Evolutionary conservation across 257 asterid species (phyloP), one percentile per base, ranked within the genome.

Genomic region (Ilex asprella): DNA sequence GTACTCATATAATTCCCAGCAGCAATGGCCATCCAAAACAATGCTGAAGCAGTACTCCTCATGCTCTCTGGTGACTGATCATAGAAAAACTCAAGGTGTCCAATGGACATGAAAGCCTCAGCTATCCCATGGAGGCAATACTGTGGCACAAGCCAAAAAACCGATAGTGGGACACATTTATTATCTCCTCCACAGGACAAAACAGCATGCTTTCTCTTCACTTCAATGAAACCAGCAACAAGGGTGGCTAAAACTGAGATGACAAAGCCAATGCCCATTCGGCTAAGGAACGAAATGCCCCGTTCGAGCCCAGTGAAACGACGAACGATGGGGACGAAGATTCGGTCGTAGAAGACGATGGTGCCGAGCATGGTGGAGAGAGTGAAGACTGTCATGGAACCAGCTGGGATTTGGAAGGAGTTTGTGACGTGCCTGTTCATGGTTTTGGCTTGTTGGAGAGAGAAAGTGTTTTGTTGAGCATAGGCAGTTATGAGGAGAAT

Each of bases 31-130:
- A 84, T 67, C 97, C 97, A 86, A 49, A 84, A 89, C 39, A 86
- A 30, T 16, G 97, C 95, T 0, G 84, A 81, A 0, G 97, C 89
- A 0, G 89, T 84, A 74, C 89, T 81, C 73, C 87, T 74, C 98
- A 88, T 91, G 46, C 98, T 86, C 77, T 88, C 96, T 30, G 98
- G 96, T 10, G 92, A 76, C 73, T 91, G 96, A 65, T 88, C 95
- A 10, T 86, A 91, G 76, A 88, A 86, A 62, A 91, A 88, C 75
- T 91, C 95, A 4, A 88, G 77, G 44, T 82, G 94, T 31, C 98
- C 94, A 54, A 89, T 82, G 27, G 94, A 86, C 93, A 82, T 86
- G 64, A 88, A 91, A 1, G 95, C 92, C 44, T 91, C 98, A 2
- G 98, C 95, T 0, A 82, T 58, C 9, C 98, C 98, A 58, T 91